Evolutionary conservation across 495 filamentous ascomycete species (phyloP), one percentile per base, ranked within the genome.

Genomic region (Trypethelium eluteriae): DNA sequence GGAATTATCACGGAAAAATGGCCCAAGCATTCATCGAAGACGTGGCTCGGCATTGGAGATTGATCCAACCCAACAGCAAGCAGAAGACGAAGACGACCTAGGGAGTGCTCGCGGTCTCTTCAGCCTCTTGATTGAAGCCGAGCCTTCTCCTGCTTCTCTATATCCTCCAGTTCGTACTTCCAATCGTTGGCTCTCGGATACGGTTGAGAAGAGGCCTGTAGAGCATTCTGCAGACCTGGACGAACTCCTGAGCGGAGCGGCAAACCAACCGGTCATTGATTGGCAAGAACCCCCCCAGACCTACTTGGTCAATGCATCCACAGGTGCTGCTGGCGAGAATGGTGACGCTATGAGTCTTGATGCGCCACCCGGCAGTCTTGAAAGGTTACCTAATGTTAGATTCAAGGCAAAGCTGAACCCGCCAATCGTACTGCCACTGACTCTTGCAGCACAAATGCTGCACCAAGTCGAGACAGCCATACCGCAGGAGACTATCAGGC

Each of bases 321-420:
- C 63, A 10, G 62, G 38, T 34, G 69, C 59, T 39, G 61, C 62
- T 14, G 64, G 4, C 39, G 69, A 56, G 64, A 49, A 36, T 35
- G 68, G 70, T n/a, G 80, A 80, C 64, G 76, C 79, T 4, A 83
- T 83, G 77, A 75, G 72, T 7, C 69, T 82, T 32, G 80, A 83
- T 77, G 32, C 53, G 7, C 6, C 53, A 59, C 10, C 53, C 7
- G 73, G 73, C 69, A 79, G 79, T 76, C 59, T 82, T 1, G 80
- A 77, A 32, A 85, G 84, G 62, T 78, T 88, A 11, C 88, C 91
- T 0, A 85, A 93, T 39, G 86, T 92, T 50, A 86, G 88, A 25
- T 98, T 98, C 75, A 82, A 89, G 49, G 92, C 90, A 2, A 88
- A 82, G 38, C 84, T 98, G 39, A 89, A 96, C 62, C 94, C 94